Conservation (phyloP, 1,284 basidiomycete species). For the Schizophyllum amplum region DNA sequence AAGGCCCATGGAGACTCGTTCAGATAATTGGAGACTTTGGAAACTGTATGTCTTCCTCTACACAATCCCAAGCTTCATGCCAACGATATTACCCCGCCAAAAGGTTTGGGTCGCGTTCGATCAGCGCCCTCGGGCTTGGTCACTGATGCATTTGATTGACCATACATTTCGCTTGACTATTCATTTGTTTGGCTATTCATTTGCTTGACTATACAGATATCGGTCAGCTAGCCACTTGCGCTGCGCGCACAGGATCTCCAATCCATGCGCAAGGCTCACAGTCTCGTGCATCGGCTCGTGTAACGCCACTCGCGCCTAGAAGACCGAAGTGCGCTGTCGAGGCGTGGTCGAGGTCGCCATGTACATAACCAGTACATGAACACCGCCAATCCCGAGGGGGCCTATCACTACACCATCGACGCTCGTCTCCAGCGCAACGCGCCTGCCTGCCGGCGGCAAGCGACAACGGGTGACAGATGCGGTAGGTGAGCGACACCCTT, state of each 20-base stretch:
- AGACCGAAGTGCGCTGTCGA: neutral
- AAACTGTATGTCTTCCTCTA: no score
- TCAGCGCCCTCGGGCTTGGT: no score
- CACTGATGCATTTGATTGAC: no score
- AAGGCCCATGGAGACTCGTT: no score
- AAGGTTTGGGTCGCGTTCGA: no score
- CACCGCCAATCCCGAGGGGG: neutral
- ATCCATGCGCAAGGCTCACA: neutral
- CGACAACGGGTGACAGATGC: neutral
- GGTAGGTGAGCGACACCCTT: no score
- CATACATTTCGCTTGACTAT: neutral
- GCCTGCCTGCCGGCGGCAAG: neutral
- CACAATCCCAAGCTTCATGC: no score
- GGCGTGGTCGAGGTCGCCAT: neutral
- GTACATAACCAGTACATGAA: neutral
- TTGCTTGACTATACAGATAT: neutral
- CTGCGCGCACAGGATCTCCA: no score
- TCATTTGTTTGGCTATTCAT: no score
- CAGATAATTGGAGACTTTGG: no score
- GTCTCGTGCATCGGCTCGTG: neutral
- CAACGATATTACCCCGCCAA: no score
- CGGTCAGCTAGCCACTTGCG: neutral
- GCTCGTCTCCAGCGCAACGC: neutral
- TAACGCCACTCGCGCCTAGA: neutral
- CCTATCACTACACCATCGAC: neutral